A percentile compares a stretch with the other conserved stretches of the same genome.
Evolutionary conservation across 257 asterid genomes (phyloP).

Genomic region (Nicotiana attenuata): DNA sequence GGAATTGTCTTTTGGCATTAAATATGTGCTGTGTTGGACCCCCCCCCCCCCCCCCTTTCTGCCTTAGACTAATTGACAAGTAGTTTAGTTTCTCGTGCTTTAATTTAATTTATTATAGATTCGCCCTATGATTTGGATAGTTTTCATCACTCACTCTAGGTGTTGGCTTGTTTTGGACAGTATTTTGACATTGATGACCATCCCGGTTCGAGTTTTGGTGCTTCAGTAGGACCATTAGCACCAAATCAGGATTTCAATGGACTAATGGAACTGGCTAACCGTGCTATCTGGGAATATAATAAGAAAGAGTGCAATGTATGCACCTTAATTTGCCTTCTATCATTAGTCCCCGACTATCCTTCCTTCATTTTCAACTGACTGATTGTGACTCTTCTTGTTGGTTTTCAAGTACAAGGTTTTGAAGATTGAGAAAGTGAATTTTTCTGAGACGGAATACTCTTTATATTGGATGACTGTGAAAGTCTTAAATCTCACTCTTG

Average conservation of each 20-base stretch:
- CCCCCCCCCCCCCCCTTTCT: too few relatives aligned
- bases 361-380: neutral
- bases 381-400: neutral
- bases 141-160: neutral
- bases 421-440: neutral
- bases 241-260: neutral
- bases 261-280: neutral
- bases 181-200: neutral
- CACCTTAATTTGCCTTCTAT: neutral
- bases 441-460: neutral
- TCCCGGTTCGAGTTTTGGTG: neutral
- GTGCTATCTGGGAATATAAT: neutral
- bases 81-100: too few relatives aligned
- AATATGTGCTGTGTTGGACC: too few relatives aligned
- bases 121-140: too few relatives aligned
- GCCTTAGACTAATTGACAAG: too few relatives aligned
- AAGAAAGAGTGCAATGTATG: neutral
- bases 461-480: neutral
- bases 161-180: neutral
- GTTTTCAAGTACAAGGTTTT: neutral
- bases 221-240: neutral
- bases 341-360: neutral
- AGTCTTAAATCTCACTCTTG: neutral
- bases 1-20: too few relatives aligned
- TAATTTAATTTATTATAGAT: too few relatives aligned